Conservation (phyloP, 495 filamentous ascomycete species). For the Elasticomyces elasticus region DNA sequence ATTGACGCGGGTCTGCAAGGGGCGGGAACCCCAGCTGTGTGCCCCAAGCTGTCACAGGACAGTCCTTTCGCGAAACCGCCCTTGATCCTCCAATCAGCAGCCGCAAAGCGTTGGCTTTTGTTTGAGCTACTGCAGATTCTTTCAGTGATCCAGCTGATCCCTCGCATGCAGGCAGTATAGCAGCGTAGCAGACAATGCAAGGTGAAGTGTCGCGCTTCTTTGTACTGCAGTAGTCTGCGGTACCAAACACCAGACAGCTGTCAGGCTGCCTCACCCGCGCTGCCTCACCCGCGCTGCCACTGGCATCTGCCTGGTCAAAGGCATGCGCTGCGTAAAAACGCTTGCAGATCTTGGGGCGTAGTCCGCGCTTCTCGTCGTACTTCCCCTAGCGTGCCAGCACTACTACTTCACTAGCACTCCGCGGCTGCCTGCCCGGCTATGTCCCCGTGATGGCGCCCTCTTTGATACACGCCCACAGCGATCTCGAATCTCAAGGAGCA, state of each 20-base stretch:
- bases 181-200: background rate
- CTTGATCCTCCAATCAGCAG: background rate
- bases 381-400: background rate
- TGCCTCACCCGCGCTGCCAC: background rate
- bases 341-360: background rate
- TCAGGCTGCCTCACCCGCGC: too few relatives aligned
- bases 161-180: background rate
- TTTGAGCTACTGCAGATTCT: background rate
- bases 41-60: background rate
- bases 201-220: background rate
- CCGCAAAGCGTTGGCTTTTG: background rate
- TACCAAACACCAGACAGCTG: too few relatives aligned
- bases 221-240: background rate
- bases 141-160: background rate
- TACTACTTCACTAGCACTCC: background rate
- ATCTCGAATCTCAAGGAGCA: conserved; percentile 6
- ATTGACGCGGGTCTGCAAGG: background rate
- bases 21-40: background rate
- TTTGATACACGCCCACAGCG: background rate
- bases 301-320: background rate
- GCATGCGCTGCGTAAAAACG: background rate
- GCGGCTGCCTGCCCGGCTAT: background rate
- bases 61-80: background rate
- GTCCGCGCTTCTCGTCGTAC: background rate
- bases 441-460: background rate